Conservation (phyloP, 1,284 basidiomycete genomes). For the Kwoniella shivajii region DNA sequence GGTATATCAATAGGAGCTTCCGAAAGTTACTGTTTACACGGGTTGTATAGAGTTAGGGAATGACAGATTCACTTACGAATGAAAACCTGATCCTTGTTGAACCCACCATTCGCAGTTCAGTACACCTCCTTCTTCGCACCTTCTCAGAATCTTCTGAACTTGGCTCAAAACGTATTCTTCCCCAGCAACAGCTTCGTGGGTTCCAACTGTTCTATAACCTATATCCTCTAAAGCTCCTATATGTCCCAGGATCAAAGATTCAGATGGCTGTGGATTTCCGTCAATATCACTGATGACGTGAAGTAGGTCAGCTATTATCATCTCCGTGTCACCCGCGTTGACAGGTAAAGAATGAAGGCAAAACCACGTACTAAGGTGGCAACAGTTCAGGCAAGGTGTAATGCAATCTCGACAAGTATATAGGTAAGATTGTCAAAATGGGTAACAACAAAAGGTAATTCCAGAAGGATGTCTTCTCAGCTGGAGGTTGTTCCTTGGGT, state of each 20-base stretch:
- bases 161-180: conserved; percentile 79
- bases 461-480: conserved; percentile 8
- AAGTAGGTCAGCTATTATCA: no score
- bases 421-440: conserved; percentile 15
- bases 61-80: conserved; percentile 62
- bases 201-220: conserved; percentile 91
- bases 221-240: conserved; percentile 65
- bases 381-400: conserved; percentile 17
- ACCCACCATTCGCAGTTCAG: conserved; percentile 85
- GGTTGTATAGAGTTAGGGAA: not conserved
- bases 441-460: conserved; percentile 14
- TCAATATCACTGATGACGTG: not conserved
- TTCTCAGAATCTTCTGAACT: conserved; percentile 62
- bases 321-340: no score
- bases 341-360: not conserved
- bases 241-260: conserved; percentile 44
- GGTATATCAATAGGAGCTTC: no score
- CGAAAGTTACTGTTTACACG: no score
- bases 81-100: conserved; percentile 80
- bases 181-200: conserved; percentile 79
- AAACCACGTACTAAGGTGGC: conserved; percentile 11
- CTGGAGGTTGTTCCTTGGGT: conserved; percentile 2
- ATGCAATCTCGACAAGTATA: conserved; percentile 17
- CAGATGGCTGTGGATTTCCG: conserved; percentile 42
- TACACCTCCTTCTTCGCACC: conserved; percentile 65